phyloP scores from a whole-genome alignment of 2,329 filamentous ascomycete genomes.

The Xylaria sp. region DNA sequence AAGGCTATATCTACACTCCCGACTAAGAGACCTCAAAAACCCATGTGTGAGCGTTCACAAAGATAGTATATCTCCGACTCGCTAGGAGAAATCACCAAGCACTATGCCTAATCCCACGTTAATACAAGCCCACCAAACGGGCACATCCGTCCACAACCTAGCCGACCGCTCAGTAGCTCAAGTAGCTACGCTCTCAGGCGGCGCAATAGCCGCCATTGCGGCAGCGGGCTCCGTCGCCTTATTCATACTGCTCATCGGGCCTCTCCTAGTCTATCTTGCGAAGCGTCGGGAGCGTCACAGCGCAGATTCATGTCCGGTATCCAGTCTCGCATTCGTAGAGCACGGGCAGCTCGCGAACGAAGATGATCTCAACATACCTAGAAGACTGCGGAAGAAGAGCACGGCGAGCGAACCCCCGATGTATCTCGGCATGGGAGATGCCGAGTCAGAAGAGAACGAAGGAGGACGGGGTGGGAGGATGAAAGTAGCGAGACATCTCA shows the following conservation, averaged over 20 bases:
- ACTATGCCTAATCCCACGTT: conserved; percentile 13
- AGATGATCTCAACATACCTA: conserved; percentile 21
- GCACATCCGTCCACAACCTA: conserved; percentile 6
- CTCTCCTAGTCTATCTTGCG: conserved; percentile 57
- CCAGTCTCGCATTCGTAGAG: conserved; percentile 28
- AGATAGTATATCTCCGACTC: neutral
- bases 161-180: neutral
- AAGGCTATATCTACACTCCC: neutral
- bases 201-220: conserved; percentile 57
- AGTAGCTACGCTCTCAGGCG: conserved; percentile 44
- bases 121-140: conserved; percentile 2
- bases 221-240: conserved; percentile 60
- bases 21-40: neutral
- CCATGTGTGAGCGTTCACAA: neutral
- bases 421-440: conserved; percentile 20
- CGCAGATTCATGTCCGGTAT: conserved; percentile 17
- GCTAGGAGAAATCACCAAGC: neutral
- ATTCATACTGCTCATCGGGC: conserved; percentile 57
- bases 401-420: conserved; percentile 30
- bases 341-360: conserved; percentile 21
- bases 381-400: conserved; percentile 45
- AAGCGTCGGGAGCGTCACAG: conserved; percentile 46
- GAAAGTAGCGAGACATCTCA: conserved; percentile 33
- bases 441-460: neutral
- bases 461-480: neutral